phyloP scores from a whole-genome alignment of 1,284 basidiomycete genomes.

The Meira nashicola region DNA sequence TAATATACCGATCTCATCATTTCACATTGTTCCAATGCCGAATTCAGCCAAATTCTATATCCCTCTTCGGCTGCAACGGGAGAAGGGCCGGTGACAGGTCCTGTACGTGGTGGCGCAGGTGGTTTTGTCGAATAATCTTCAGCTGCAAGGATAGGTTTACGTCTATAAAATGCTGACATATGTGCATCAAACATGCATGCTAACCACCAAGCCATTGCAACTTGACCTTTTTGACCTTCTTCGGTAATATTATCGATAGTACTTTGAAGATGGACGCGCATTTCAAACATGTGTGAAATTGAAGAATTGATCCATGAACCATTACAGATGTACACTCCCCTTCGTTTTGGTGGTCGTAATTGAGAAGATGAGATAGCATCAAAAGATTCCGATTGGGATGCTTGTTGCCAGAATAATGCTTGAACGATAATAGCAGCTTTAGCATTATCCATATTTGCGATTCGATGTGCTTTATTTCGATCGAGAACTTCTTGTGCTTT shows the following conservation, averaged over 20 bases:
- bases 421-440: conserved; percentile 37
- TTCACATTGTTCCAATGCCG: conserved; percentile 49
- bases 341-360: conserved; percentile 8
- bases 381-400: background rate
- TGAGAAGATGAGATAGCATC: background rate
- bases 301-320: conserved; percentile 36
- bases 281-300: conserved; percentile 33
- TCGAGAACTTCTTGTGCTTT: conserved; percentile 58
- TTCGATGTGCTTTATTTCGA: conserved; percentile 72
- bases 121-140: conserved; percentile 26
- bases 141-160: conserved; percentile 61
- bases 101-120: conserved; percentile 6
- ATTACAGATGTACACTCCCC: conserved; percentile 17
- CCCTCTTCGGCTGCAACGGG: background rate
- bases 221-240: conserved; percentile 20
- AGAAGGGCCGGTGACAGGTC: background rate
- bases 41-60: conserved; percentile 11
- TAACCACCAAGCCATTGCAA: conserved; percentile 70
- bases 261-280: conserved; percentile 33
- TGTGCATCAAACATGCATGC: conserved; percentile 63
- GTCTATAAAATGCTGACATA: conserved; percentile 62
- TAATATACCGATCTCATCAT: conserved; percentile 72
- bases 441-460: conserved; percentile 73
- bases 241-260: conserved; percentile 31
- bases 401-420: conserved; percentile 21